Evolutionary conservation across 768 basidiomycete species (phyloP), one percentile per base, ranked within the genome.

Genomic region (Suillus decipiens): DNA sequence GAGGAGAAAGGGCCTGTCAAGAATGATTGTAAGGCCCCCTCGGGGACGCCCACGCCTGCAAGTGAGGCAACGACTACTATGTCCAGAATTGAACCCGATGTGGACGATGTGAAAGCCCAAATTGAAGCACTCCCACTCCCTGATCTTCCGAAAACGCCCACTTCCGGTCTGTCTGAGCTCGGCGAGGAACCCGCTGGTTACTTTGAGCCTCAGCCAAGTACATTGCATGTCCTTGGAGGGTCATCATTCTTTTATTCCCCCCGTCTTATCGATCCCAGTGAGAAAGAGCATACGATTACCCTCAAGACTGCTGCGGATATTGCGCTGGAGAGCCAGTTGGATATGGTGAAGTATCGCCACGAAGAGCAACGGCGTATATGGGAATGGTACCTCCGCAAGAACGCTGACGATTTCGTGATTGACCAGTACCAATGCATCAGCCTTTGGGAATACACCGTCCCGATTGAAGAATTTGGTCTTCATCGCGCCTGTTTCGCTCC

Each of bases 311-410:
- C 79, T 2, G 78, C 84, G 34, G 92, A 95, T 68, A 93, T 97
- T 55, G 76, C 82, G 12, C 77, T 88, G 42, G 89, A 95, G 70
- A 93, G 92, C 70, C 83, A 81, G 22, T 84, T 91, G 45, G 84
- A 83, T 54, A 79, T 86, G 42, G 77, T 92, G 43, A 88, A 90
- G 72, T 89, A 88, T 81, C 88, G 89, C 67, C 92, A 95, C 61
- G 89, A 90, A 67, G 94, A 96, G 68, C 90, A 93, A 66, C 84
- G 90, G 42, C 88, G 92, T 48, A 86, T 96, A 34, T 98, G 96
- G 95, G 92, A 95, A 69, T 97, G 95, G 95, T 96, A 96, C 71
- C 78, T 92, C 12, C 86, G 92, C 57, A 92, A 93, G 76, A 94
- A 95, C 71, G 72, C 79, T 14, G 92, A 95, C 70, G 90, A 93